Evolutionary conservation across 2,329 filamentous ascomycete genomes (phyloP).

Genomic region (Colletotrichum tamarilloi): DNA sequence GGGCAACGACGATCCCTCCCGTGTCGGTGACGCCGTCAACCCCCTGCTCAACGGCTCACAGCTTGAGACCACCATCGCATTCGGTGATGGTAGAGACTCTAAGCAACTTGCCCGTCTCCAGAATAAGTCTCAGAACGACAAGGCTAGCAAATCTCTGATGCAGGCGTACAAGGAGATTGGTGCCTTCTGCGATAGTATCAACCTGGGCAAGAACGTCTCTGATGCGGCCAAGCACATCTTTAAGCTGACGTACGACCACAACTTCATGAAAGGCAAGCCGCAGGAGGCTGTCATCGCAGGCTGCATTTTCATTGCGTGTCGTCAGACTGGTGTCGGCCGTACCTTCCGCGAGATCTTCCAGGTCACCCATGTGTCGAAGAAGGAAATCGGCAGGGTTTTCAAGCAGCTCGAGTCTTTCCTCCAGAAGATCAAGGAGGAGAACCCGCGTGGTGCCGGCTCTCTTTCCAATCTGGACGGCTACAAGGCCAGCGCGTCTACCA

Average conservation of each 20-base stretch:
- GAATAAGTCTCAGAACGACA: conserved; percentile 84
- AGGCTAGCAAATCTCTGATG: conserved; percentile 83
- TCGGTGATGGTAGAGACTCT: conserved; percentile 77
- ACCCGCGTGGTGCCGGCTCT: conserved; percentile 60
- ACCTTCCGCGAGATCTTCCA: conserved; percentile 96
- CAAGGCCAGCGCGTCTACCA: conserved; percentile 80
- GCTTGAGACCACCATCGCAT: conserved; percentile 88
- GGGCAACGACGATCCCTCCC: conserved; percentile 94
- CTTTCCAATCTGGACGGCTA: conserved; percentile 74
- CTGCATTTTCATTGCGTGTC: conserved; percentile 97
- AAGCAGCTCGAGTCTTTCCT: conserved; percentile 93
- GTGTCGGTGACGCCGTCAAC: conserved; percentile 95
- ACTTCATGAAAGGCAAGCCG: conserved; percentile 94
- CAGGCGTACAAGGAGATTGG: conserved; percentile 92
- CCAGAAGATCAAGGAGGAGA: conserved; percentile 75
- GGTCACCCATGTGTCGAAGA: conserved; percentile 93
- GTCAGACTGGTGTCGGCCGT: conserved; percentile 85
- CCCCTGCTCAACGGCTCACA: conserved; percentile 90
- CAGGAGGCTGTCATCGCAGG: conserved; percentile 94
- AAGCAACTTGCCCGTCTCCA: conserved; percentile 86
- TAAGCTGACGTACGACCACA: conserved; percentile 93
- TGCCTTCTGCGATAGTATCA: conserved; percentile 85
- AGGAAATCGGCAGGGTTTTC: conserved; percentile 96
- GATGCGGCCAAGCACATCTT: conserved; percentile 95
- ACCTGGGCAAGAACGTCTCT: conserved; percentile 82